These are phyloP conservation scores for Teunomyces barrocoloradensis DNA, from an alignment of 805 yeast genomes.

Conservation along the genomic window DNA sequence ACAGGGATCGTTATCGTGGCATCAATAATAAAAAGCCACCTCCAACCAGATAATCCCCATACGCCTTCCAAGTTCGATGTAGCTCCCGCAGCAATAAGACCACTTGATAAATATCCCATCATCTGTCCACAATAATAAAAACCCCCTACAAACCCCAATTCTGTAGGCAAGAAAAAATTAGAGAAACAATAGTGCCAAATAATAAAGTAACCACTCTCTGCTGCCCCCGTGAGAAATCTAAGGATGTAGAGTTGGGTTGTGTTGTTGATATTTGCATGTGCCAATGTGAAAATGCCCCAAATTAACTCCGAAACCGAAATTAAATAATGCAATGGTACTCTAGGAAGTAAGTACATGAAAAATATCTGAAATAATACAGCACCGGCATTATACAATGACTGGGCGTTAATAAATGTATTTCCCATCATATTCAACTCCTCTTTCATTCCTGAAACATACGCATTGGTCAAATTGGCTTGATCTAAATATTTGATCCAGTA, in stretches of 20 bases:
- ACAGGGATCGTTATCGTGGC: slow-evolving; percentile 19
- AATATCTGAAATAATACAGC: slow-evolving; percentile 22
- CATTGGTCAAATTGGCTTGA: slow-evolving; percentile 23
- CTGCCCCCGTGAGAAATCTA: slow-evolving; percentile 19
- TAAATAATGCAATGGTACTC: slow-evolving; percentile 20
- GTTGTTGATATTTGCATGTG: slow-evolving; percentile 13
- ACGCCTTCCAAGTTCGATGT: not conserved
- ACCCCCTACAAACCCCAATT: slow-evolving; percentile 18
- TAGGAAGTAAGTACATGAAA: slow-evolving; percentile 21
- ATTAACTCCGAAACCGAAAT: slow-evolving; percentile 17
- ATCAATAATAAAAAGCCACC: slow-evolving; percentile 26
- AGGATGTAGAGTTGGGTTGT: slow-evolving; percentile 17
- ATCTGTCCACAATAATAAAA: slow-evolving; percentile 29
- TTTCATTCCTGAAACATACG: slow-evolving; percentile 21
- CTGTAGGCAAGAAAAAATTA: slow-evolving; percentile 44
- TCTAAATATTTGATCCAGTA: slow-evolving; percentile 26
- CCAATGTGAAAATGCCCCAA: slow-evolving; percentile 19
- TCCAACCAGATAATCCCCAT: slow-evolving; percentile 15
- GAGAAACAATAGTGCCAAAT: slow-evolving; percentile 32
- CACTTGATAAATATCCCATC: slow-evolving; percentile 28
- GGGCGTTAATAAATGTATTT: slow-evolving; percentile 20
- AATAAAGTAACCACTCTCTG: slow-evolving; percentile 12
- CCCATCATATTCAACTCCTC: slow-evolving; percentile 18
- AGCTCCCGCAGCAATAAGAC: slow-evolving; percentile 22
- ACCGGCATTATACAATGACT: slow-evolving; percentile 20